Conservation (phyloP, 2,329 filamentous ascomycete genomes). For the Akanthomyces uredinophilus region DNA sequence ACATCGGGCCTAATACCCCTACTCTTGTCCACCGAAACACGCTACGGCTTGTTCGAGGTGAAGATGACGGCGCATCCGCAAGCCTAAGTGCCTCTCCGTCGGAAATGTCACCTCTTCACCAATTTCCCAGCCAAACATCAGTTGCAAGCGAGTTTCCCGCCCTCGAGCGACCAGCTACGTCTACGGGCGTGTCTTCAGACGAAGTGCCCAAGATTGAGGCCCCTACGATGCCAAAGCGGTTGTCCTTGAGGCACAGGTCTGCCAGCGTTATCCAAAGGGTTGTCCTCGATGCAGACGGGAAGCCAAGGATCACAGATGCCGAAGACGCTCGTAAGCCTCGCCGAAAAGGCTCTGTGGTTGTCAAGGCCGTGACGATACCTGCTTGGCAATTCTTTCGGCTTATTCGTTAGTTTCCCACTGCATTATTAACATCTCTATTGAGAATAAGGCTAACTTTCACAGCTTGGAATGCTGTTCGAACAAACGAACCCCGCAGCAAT, state of each 20-base stretch:
- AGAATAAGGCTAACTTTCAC: constrained; percentile 29
- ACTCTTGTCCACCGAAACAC: constrained; percentile 27
- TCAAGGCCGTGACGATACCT: constrained; percentile 87
- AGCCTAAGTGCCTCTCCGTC: constrained; percentile 30
- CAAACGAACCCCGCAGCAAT: constrained; percentile 55
- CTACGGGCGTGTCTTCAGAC: background rate
- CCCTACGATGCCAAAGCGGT: constrained; percentile 28
- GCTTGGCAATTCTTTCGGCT: constrained; percentile 97
- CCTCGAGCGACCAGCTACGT: constrained; percentile 4
- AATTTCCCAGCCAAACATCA: constrained; percentile 6
- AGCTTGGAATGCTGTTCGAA: constrained; percentile 76
- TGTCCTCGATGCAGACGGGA: constrained; percentile 46
- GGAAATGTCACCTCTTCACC: constrained; percentile 23
- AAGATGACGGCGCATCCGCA: constrained; percentile 29
- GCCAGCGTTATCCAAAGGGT: constrained; percentile 58
- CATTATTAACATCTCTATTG: background rate
- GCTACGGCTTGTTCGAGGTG: constrained; percentile 30
- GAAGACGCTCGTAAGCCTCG: constrained; percentile 39
- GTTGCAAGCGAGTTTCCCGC: background rate
- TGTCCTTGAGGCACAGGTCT: constrained; percentile 41
- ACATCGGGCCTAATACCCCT: constrained; percentile 22
- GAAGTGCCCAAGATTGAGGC: constrained; percentile 10
- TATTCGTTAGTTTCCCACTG: constrained; percentile 60
- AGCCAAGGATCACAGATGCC: constrained; percentile 36
- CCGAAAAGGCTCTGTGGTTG: constrained; percentile 44